Evolutionary conservation across 495 filamentous ascomycete species (phyloP), one percentile per base, ranked within the genome.

Genomic region (Hypoxylon subgilvum): DNA sequence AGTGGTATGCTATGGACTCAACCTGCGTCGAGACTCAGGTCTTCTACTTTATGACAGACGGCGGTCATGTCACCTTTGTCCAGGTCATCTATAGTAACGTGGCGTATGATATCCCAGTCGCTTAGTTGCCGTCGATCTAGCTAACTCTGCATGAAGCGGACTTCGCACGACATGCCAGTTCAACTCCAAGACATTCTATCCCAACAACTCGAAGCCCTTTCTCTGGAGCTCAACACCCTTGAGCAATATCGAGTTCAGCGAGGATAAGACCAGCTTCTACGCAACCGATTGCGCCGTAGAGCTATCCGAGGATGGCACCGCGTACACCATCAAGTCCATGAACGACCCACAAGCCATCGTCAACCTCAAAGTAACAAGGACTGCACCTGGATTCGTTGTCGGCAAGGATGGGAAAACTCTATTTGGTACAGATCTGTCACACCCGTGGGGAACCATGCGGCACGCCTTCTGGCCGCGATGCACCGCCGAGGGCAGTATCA

Each of bases 31-130:
- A 98, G 77, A 97, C 92, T n/a, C 89, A 97, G 76, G 91, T 83
- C 53, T 98, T 97, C 77, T 97, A 98, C 76, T 73, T 95, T 70
- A 87, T 86, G 78, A 77, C 88, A 39, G 89, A 96, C 53, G 80
- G 74, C 51, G 95, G 94, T 13, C 79, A 85, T 56, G 68, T 93
- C 58, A 91, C 81, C 4, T 81, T 96, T 72, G 84, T 82, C 44
- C 95, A 97, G 80, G 81, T 97, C 72, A 96, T 97, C 70, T 97
- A 97, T 82, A 96, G 88, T 76, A 98, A 96, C 74, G 90, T 98
- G 74, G 88, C 83, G 94, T 97, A 83, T 80, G 92, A 70, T 18
- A 43, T 44, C 27, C 42, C 28, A 32, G 19, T 44, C 30, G 34
- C 31, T 45, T 27, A 6, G 27, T 22, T 48, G 25, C 28, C 56